Evolutionary conservation across 495 filamentous ascomycete genomes (phyloP).

Genomic region (Penicillium turbatum): DNA sequence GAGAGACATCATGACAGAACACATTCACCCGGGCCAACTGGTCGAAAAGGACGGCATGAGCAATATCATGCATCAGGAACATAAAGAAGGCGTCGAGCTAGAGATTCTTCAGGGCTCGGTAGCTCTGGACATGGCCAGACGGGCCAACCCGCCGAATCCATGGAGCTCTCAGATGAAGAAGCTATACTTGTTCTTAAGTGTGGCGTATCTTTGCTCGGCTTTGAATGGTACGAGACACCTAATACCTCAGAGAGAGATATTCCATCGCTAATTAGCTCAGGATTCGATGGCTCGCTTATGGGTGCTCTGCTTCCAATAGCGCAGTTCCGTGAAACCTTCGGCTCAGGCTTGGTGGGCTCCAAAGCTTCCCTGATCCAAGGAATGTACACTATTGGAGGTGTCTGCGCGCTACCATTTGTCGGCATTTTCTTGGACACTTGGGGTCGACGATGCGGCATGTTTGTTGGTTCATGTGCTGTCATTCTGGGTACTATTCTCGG

Average conservation of each 20-base stretch:
- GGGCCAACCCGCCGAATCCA: conserved; percentile 10
- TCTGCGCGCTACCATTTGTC: conserved; percentile 51
- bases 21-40: background rate
- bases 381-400: conserved; percentile 55
- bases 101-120: conserved; percentile 14
- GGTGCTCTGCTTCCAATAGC: conserved; percentile 11
- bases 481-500: conserved; percentile 56
- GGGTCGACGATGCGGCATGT: conserved; percentile 62
- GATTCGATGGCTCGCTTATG: conserved; percentile 17
- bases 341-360: conserved; percentile 13
- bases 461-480: conserved; percentile 53
- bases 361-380: conserved; percentile 51
- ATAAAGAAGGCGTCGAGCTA: conserved; percentile 8
- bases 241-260: background rate
- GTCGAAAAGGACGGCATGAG: conserved; percentile 1
- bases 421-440: conserved; percentile 47
- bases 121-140: conserved; percentile 13
- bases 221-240: background rate
- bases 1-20: conserved; percentile 6
- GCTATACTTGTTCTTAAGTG: conserved; percentile 8
- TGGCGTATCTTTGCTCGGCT: conserved; percentile 11
- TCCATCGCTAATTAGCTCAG: background rate
- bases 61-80: conserved; percentile 4
- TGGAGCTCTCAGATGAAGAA: conserved; percentile 12
- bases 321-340: conserved; percentile 10